These are phyloP conservation scores for Diaporthe batatas DNA, from an alignment of 2,329 filamentous ascomycete genomes.

Conservation along the genomic window DNA sequence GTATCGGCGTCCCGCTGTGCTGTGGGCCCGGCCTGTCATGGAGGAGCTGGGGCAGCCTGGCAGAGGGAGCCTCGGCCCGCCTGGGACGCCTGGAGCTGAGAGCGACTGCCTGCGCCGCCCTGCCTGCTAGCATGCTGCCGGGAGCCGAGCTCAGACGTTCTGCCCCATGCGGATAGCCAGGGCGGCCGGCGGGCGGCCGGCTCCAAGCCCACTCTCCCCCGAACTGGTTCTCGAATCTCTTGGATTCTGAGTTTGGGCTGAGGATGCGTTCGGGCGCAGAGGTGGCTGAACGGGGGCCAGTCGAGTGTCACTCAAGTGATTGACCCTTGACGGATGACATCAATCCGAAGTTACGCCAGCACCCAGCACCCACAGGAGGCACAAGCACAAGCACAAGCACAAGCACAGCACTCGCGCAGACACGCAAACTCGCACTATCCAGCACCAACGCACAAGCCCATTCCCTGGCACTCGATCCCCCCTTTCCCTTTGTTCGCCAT, in stretches of 20 bases:
- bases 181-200: constrained; percentile 22
- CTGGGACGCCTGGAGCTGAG: constrained; percentile 2
- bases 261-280: constrained; percentile 18
- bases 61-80: too few relatives aligned
- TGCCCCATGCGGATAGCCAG: constrained; percentile 22
- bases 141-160: constrained; percentile 33
- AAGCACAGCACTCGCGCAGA: neutral
- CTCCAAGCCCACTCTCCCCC: constrained; percentile 17
- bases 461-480: constrained; percentile 2
- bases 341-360: constrained; percentile 19
- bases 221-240: constrained; percentile 34
- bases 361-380: constrained; percentile 6
- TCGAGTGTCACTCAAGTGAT: constrained; percentile 9
- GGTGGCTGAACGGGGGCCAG: neutral
- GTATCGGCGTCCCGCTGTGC: constrained; percentile 3
- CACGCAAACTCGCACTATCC: neutral
- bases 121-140: constrained; percentile 23
- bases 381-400: constrained; percentile 5
- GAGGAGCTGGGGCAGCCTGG: neutral
- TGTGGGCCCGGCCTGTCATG: constrained; percentile 19
- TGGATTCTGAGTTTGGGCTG: constrained; percentile 6
- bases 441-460: constrained; percentile 16
- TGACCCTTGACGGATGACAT: constrained; percentile 33
- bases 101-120: constrained; percentile 16
- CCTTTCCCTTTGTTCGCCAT: constrained; percentile 18